Base-by-base conservation (phyloP, 352 stramenopile genomes). In the Phytopythium oedochilum region DNA sequence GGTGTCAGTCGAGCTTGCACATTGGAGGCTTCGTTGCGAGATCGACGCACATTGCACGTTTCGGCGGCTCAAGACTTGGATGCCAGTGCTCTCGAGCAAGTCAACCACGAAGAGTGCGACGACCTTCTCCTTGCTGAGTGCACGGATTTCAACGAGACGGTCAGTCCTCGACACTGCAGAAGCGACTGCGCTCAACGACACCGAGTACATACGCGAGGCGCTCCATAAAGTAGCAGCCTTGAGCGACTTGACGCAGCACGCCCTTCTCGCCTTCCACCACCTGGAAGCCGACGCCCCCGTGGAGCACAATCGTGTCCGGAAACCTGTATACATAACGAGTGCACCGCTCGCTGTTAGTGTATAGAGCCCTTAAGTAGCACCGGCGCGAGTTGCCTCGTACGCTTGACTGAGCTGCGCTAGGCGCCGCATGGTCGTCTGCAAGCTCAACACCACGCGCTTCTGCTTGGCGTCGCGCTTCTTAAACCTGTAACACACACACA, bases 201-300 rank as follows among this genome's bases (percentile, higher is more conserved):
- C n/a, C n/a, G n/a, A n/a, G 5, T 23, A 75, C 77, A 62, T 70
- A 94, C 84, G 78, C 59, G 22, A 94, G 70, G 32, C 82, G 73
- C 57, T 94, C 84, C 28, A 92, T 71, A 51, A 88, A 94, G 61
- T 81, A 86, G 61, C 75, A 89, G 39, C 84, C 84, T 44, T 85
- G 74, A 1, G 76, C 83, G 14, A 90, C 59, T 10, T 79, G 78
- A 18, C 66, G 72, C 22, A 94, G 53, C 9, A 75, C 53, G 22
- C 58, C 66, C 1, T 82, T 56, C 39, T 70, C 66, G 46, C 85
- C 74, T 20, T 67, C 56, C 11, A 83, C 63, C 28, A 92, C 62
- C 42, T 92, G 82, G 44, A 94, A 94, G 40, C 80, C 83, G 29
- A 75, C 66, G 31, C 84, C 84, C 25, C 82, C 84, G 40, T 92